These are phyloP conservation scores for Buxus sempervirens DNA, from an alignment of 164 flowering plant genomes.

Conservation along the genomic window DNA sequence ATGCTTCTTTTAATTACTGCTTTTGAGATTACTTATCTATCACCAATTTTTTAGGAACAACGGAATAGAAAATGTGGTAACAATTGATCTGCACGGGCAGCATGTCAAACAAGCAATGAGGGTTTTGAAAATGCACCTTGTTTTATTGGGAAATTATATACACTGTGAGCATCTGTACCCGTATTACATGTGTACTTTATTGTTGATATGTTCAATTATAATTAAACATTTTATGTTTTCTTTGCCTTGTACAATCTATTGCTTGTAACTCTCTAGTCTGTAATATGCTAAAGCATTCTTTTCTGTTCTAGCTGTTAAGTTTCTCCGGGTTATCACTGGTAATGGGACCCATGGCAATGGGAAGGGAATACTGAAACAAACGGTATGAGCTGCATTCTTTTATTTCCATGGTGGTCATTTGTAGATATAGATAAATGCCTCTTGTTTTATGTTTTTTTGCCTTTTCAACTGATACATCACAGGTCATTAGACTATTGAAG, in stretches of 20 bases:
- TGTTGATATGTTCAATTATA: neutral
- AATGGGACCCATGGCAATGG: constrained; percentile 76
- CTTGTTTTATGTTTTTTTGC: neutral
- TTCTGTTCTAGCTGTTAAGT: constrained; percentile 54
- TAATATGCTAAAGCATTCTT: neutral
- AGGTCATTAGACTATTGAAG: constrained; percentile 62
- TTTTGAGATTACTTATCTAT: neutral
- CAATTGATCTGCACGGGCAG: constrained; percentile 96
- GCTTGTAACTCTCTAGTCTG: neutral
- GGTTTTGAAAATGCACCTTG: constrained; percentile 70
- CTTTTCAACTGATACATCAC: neutral
- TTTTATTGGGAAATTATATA: constrained; percentile 49
- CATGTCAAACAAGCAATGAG: constrained; percentile 86
- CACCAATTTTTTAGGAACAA: constrained; percentile 51
- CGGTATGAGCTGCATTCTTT: constrained; percentile 43
- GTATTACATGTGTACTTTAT: too few relatives aligned
- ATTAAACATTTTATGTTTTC: too few relatives aligned
- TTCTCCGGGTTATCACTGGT: constrained; percentile 84
- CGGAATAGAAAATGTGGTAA: constrained; percentile 66
- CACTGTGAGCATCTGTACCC: constrained; percentile 83
- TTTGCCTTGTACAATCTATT: too few relatives aligned
- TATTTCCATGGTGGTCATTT: neutral
- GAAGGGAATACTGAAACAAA: constrained; percentile 66
- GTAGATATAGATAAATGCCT: neutral
- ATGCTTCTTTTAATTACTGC: neutral